Percentiles rank a stretch among this genome's conserved stretches.
Conservation (phyloP, 768 basidiomycete species). For the Cystofilobasidium ferigula region DNA sequence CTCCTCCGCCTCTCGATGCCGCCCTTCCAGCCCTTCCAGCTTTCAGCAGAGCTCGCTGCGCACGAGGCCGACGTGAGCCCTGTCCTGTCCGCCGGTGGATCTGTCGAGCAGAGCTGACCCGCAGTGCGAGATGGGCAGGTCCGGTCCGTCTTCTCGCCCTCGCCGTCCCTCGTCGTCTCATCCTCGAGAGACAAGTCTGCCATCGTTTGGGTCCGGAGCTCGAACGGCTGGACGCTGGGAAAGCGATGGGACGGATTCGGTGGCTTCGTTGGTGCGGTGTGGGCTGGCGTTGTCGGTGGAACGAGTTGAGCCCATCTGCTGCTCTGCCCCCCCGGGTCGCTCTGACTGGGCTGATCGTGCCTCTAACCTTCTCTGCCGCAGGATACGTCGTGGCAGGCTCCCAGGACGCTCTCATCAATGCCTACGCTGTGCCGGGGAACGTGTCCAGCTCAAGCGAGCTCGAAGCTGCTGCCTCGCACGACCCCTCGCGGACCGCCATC, state of each 20-base stretch:
- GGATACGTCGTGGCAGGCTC: constrained; percentile 80
- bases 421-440: constrained; percentile 43
- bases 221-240: constrained; percentile 45
- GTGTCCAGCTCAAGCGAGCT: constrained; percentile 40
- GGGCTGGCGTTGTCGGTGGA: constrained; percentile 59
- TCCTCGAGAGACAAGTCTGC: constrained; percentile 86
- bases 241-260: constrained; percentile 32
- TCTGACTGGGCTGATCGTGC: constrained; percentile 9
- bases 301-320: constrained; percentile 29
- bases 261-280: constrained; percentile 57
- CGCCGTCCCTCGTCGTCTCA: constrained; percentile 67
- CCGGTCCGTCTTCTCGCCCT: constrained; percentile 65
- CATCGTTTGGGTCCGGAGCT: constrained; percentile 56
- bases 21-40: constrained; percentile 12
- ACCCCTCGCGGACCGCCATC: constrained; percentile 69
- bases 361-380: constrained; percentile 35
- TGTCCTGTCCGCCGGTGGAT: not conserved
- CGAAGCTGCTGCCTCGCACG: constrained; percentile 49
- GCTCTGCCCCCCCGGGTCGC: constrained; percentile 11
- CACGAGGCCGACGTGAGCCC: constrained; percentile 12
- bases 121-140: constrained; percentile 46
- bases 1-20: not conserved
- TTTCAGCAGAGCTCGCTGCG: constrained; percentile 3
- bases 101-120: too few species aligned
- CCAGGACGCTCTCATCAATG: constrained; percentile 76